Percentiles rank a stretch among this genome's conserved stretches.
Evolutionary conservation across 129 eudicot species (phyloP).

Genomic region (Flaveria brownii): DNA sequence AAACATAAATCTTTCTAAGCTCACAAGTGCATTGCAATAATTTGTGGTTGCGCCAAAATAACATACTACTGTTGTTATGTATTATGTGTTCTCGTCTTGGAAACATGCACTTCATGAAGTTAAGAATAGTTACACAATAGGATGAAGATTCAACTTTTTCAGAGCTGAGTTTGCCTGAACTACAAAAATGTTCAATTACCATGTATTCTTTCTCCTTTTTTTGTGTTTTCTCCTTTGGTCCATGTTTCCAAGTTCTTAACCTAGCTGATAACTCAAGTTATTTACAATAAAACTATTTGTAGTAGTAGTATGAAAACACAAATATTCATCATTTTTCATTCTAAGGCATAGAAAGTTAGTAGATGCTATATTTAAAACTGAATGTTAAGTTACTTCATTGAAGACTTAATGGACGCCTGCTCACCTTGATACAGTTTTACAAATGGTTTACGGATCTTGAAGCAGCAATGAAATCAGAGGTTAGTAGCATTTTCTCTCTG

Average conservation of each 20-base stretch:
- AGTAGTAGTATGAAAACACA: slow-evolving; percentile 12
- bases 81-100: neutral
- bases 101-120: slow-evolving; percentile 11
- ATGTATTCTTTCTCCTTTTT: slow-evolving; percentile 10
- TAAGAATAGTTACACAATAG: neutral
- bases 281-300: neutral
- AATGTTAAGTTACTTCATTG: slow-evolving; percentile 23
- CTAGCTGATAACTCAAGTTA: neutral
- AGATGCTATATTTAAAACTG: slow-evolving; percentile 16
- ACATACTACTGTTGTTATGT: neutral
- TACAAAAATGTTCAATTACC: neutral
- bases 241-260: slow-evolving; percentile 10
- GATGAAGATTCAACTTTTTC: neutral
- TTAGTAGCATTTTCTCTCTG: slow-evolving; percentile 37
- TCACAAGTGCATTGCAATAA: neutral
- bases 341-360: slow-evolving; percentile 15
- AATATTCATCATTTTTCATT: slow-evolving; percentile 3
- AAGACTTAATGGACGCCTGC: slow-evolving; percentile 31
- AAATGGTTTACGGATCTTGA: slow-evolving; percentile 97
- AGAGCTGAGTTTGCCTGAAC: neutral
- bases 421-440: slow-evolving; percentile 75
- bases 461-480: slow-evolving; percentile 99
- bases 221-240: neutral
- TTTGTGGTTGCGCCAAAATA: neutral
- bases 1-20: neutral